These are phyloP conservation scores for Syzygium oleosum DNA, from an alignment of 345 rosid genomes.

Conservation along the genomic window DNA sequence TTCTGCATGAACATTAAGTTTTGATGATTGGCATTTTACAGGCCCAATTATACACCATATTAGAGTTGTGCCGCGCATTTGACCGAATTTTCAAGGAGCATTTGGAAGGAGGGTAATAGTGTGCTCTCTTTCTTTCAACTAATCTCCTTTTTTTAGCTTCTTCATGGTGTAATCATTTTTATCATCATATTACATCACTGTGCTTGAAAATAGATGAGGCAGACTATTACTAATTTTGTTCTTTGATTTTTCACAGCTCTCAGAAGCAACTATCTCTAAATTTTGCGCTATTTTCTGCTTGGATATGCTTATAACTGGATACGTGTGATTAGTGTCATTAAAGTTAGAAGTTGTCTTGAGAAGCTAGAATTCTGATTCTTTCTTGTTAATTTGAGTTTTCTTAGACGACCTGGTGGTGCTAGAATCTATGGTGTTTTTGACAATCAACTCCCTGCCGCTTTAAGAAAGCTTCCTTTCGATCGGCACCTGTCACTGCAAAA, in stretches of 20 bases:
- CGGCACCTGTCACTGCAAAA: slow-evolving; percentile 53
- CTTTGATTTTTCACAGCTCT: neutral
- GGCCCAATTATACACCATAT: slow-evolving; percentile 64
- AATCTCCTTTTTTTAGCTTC: neutral
- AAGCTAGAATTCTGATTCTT: neutral
- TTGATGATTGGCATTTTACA: slow-evolving; percentile 3
- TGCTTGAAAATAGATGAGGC: neutral
- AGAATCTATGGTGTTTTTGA: slow-evolving; percentile 57
- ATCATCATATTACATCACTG: neutral
- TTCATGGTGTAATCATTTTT: neutral
- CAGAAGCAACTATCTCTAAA: neutral
- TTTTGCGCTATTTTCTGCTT: neutral
- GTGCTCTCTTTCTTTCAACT: neutral
- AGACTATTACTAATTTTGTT: neutral
- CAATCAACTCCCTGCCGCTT: slow-evolving; percentile 57
- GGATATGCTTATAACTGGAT: neutral
- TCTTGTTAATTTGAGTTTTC: neutral
- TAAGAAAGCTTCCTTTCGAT: slow-evolving; percentile 61
- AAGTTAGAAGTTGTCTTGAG: neutral
- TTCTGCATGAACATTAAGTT: neutral
- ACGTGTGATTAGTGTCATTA: neutral
- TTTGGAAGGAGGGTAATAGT: slow-evolving; percentile 65
- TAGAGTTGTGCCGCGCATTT: slow-evolving; percentile 68
- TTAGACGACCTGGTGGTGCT: slow-evolving; percentile 69
- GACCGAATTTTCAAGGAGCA: slow-evolving; percentile 69